phyloP scores from a whole-genome alignment of 805 yeast genomes.

The Yueomyces sinensis region DNA sequence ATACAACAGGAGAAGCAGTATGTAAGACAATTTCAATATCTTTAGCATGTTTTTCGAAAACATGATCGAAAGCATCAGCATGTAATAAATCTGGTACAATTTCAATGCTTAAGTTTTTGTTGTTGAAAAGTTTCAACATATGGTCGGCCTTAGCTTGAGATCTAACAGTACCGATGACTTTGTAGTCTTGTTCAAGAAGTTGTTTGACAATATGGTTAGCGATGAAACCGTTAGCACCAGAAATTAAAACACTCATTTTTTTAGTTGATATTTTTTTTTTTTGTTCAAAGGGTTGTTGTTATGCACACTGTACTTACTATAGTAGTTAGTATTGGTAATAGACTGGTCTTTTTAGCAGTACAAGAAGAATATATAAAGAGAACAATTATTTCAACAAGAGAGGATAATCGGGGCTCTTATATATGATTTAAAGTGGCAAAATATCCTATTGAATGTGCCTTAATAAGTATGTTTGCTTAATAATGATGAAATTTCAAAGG shows the following conservation, averaged over 20 bases:
- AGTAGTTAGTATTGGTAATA: too few relatives aligned
- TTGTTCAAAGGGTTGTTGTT: too few relatives aligned
- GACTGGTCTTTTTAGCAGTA: too few relatives aligned
- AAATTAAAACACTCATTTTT: conserved; percentile 25
- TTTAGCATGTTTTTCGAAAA: conserved; percentile 25
- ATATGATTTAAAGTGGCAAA: too few relatives aligned
- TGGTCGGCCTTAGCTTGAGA: conserved; percentile 30
- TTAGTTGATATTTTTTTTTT: too few relatives aligned
- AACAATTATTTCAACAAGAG: too few relatives aligned
- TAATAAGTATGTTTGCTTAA: too few relatives aligned
- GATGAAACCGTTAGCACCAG: conserved; percentile 41
- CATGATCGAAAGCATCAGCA: conserved; percentile 33
- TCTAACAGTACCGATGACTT: conserved; percentile 40
- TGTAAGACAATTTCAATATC: conserved; percentile 34
- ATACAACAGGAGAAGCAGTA: conserved; percentile 36
- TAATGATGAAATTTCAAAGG: too few relatives aligned
- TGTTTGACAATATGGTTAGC: conserved; percentile 34
- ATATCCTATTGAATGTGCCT: too few relatives aligned
- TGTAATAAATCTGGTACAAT: conserved; percentile 24
- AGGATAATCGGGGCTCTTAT: too few relatives aligned
- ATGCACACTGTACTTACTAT: too few relatives aligned
- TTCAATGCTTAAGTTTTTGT: conserved; percentile 15
- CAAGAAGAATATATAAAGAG: too few relatives aligned
- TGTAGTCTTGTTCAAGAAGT: conserved; percentile 27
- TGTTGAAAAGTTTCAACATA: conserved; percentile 20